Percentiles rank a stretch among this genome's conserved stretches.
These are phyloP conservation scores for Epichloe coenophiala DNA, from an alignment of 2,329 filamentous ascomycete genomes.

Conservation along the genomic window DNA sequence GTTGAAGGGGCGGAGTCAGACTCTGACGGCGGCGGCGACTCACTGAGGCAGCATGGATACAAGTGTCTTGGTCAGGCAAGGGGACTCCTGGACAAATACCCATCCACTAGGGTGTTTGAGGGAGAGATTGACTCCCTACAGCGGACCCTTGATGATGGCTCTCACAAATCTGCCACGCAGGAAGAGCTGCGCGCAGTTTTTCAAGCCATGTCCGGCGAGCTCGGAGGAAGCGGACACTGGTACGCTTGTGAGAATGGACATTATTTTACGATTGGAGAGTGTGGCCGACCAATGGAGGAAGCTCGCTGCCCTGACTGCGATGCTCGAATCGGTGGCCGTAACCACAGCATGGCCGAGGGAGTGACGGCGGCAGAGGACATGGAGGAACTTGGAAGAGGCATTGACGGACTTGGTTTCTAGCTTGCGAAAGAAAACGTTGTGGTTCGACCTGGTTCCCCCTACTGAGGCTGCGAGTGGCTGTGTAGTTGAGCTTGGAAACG, in stretches of 20 bases:
- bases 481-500: too few species aligned
- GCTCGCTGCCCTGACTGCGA: slow-evolving; percentile 50
- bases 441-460: background rate
- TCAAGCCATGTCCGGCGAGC: slow-evolving; percentile 36
- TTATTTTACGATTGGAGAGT: slow-evolving; percentile 51
- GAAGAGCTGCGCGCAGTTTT: slow-evolving; percentile 38
- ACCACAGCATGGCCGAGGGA: slow-evolving; percentile 36
- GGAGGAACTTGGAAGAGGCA: slow-evolving; percentile 1
- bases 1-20: background rate
- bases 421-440: background rate
- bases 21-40: background rate
- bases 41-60: background rate
- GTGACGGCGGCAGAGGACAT: slow-evolving; percentile 30
- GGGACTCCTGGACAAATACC: background rate
- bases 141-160: slow-evolving; percentile 18
- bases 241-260: slow-evolving; percentile 45
- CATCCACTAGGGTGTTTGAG: background rate
- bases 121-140: background rate
- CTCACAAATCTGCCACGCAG: slow-evolving; percentile 34
- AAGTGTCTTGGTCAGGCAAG: background rate
- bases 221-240: slow-evolving; percentile 45
- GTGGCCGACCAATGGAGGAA: slow-evolving; percentile 50
- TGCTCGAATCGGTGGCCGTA: slow-evolving; percentile 38
- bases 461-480: too few species aligned
- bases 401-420: background rate